A percentile compares a stretch with the other conserved stretches of the same genome.
phyloP scores from a whole-genome alignment of 1,284 basidiomycete genomes.

The Somion occarium region DNA sequence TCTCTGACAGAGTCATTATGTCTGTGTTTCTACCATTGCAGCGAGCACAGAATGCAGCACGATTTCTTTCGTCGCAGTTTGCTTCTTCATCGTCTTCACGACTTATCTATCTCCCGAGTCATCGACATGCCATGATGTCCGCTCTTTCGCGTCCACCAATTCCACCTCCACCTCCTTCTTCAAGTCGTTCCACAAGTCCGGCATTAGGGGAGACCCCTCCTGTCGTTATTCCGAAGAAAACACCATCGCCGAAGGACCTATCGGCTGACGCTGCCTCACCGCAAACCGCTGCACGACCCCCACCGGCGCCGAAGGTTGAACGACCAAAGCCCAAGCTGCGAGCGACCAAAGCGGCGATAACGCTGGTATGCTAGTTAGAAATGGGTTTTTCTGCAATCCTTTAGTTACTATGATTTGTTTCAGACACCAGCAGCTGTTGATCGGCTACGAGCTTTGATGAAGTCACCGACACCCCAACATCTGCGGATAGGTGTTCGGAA shows the following conservation, averaged over 20 bases:
- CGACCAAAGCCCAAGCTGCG: conserved; percentile 64
- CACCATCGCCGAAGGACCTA: conserved; percentile 31
- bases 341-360: conserved; percentile 78
- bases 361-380: conserved; percentile 59
- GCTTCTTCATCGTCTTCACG: conserved; percentile 10
- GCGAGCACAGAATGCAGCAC: not conserved
- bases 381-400: no score
- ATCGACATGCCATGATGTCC: conserved; percentile 58
- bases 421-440: conserved; percentile 82
- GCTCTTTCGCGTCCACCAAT: conserved; percentile 32
- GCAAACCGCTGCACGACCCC: conserved; percentile 65
- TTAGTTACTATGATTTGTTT: conserved; percentile 7
- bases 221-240: conserved; percentile 40
- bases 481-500: conserved; percentile 95
- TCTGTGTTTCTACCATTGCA: not conserved
- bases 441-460: conserved; percentile 67
- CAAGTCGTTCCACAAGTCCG: conserved; percentile 24
- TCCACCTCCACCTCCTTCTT: conserved; percentile 16
- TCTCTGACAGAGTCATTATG: not conserved
- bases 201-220: conserved; percentile 45
- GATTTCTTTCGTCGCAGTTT: conserved; percentile 9
- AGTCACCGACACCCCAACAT: conserved; percentile 82
- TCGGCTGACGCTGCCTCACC: conserved; percentile 61
- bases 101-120: conserved; percentile 24
- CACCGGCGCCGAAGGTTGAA: conserved; percentile 58